phyloP scores from a whole-genome alignment of 306 rosid species.

The Medicago arabica region DNA sequence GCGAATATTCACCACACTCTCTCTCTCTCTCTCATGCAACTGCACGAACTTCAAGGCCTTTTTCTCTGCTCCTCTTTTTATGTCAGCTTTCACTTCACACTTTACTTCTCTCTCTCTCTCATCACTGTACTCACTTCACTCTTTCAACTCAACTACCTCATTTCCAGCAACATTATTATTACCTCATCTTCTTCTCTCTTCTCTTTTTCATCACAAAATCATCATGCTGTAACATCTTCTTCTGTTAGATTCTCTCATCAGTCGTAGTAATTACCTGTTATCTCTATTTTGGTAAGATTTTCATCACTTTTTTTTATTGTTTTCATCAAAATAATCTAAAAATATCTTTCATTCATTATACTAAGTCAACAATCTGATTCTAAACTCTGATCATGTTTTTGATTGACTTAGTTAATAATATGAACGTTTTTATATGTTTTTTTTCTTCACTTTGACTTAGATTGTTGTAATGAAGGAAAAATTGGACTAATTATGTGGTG shows the following conservation, averaged over 20 bases:
- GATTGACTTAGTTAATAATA: background rate
- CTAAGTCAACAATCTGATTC: slow-evolving; percentile 2
- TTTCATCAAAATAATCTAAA: background rate
- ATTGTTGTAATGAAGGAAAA: background rate
- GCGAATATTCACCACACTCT: slow-evolving; percentile 5
- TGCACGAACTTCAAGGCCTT: slow-evolving; percentile 50
- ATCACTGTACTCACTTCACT: slow-evolving; percentile 22
- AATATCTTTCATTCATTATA: background rate
- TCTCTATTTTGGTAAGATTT: slow-evolving; percentile 33
- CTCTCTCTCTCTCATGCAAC: slow-evolving; percentile 45
- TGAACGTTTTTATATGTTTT: background rate
- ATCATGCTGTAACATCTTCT: background rate
- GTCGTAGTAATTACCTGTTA: background rate
- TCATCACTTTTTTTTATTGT: slow-evolving; percentile 8
- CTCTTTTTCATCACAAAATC: slow-evolving; percentile 19
- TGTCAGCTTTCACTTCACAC: slow-evolving; percentile 41
- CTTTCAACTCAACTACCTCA: slow-evolving; percentile 40
- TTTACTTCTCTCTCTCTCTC: slow-evolving; percentile 27
- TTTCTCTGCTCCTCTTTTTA: slow-evolving; percentile 39
- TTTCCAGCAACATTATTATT: slow-evolving; percentile 36
- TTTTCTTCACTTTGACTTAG: background rate
- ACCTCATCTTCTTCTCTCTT: slow-evolving; percentile 13
- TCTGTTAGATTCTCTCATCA: slow-evolving; percentile 33
- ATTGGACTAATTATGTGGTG: background rate
- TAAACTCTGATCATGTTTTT: slow-evolving; percentile 22